Conservation (phyloP, 2,329 filamentous ascomycete species). For the Coniochaeta prunicola region DNA sequence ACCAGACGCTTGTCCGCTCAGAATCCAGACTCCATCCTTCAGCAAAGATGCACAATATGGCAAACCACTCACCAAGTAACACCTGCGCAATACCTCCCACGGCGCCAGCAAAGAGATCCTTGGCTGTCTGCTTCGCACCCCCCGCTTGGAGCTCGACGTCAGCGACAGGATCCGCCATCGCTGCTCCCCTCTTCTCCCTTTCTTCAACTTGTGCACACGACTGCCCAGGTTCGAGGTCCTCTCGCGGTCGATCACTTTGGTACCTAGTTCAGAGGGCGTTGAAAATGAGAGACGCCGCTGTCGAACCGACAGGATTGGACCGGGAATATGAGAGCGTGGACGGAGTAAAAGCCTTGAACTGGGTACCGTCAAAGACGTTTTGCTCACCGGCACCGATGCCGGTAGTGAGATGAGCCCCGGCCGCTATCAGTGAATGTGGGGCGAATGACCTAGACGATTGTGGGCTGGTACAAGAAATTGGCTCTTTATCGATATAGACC, state of each 20-base stretch:
- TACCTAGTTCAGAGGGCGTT: not conserved
- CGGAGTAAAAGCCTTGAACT: not conserved
- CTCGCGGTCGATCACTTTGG: not conserved
- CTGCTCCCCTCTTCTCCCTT: slow-evolving; percentile 2
- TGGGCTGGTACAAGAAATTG: not conserved
- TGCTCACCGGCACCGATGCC: not conserved
- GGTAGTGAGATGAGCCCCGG: not conserved
- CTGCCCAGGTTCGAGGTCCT: not conserved
- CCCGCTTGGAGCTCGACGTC: slow-evolving; percentile 24
- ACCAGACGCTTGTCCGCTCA: not conserved
- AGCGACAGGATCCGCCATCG: slow-evolving; percentile 26
- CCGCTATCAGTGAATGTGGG: not conserved
- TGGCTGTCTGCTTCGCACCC: slow-evolving; percentile 55
- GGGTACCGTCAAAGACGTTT: not conserved
- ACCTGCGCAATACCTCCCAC: slow-evolving; percentile 92
- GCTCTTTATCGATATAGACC: not conserved
- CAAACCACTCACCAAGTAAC: slow-evolving; percentile 63
- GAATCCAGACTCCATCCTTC: not conserved
- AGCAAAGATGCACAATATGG: not conserved
- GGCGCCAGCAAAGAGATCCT: slow-evolving; percentile 88
- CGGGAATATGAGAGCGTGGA: not conserved
- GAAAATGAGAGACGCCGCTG: not conserved
- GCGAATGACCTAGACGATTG: not conserved
- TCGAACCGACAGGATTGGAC: not conserved
- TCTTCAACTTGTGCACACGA: not conserved